Evolutionary conservation across 2,329 filamentous ascomycete species (phyloP), one percentile per base, ranked within the genome.

Genomic region (Myriangium duriaei): DNA sequence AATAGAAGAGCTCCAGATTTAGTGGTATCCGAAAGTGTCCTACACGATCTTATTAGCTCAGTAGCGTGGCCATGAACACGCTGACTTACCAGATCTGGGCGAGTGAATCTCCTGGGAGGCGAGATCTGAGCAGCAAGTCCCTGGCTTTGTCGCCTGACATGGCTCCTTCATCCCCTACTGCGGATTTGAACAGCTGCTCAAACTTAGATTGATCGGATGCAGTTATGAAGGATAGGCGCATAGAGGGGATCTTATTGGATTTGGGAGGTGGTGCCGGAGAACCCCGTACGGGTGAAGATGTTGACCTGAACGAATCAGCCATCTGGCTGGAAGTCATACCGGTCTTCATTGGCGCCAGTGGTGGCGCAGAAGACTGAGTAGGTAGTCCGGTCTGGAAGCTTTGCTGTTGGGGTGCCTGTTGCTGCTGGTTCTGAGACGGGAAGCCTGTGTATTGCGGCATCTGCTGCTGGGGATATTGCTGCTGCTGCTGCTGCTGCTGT

Each of bases 1-100:
- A 98, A 98, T 55, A 95, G 81, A 19, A 98, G 73, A 59, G 95
- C 87, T 32, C 91, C 91, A 11, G 88, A 91, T 58, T 92, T 88
- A 33, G 91, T 98, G 7, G 91, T 95, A 61, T 98, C 91, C 32
- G 86, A 83, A 14, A 98, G 66, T 13, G 85, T 85, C 36, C 36
- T 39, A 4, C 14, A 11, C 14, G 14, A 10, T 11, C 12, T 26
- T 35, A 32, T 17, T 14, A 19, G 9, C 11, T 15, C 28, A 30
- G 6, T 6, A 14, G 16, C 32, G 24, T 26, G 14, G 24, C 4
- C 21, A 21, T 21, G 24, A 13, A 28, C 5, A 40, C 69, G 43
- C 66, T 86, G 9, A 16, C 36, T n/a, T 33, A 39, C 87, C 88
- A 98, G 51, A 98, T 94, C 49, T 92, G 83, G 14, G 86, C 91